Evolutionary conservation across 73 alveolate species (phyloP).

Genomic region (Tetrahymena malaccensis): DNA sequence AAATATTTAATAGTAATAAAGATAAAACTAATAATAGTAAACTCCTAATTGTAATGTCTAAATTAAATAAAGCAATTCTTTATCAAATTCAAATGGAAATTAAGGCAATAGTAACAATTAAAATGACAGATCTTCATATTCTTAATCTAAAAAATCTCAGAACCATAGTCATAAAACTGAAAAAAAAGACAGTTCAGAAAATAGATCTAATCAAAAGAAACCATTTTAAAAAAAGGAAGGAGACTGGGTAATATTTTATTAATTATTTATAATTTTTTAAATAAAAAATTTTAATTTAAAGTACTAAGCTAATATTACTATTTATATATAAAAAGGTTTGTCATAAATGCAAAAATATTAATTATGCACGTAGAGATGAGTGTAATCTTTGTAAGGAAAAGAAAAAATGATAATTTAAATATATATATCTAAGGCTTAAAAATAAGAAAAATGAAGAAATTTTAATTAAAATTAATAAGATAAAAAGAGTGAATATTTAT

Average conservation of each 20-base stretch:
- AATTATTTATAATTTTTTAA: not conserved
- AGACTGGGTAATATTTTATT: not conserved
- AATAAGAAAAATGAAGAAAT: not conserved
- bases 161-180: not conserved
- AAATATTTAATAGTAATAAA: not conserved
- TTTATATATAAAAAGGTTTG: not conserved
- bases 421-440: not conserved
- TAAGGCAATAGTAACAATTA: not conserved
- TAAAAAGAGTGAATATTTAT: no score
- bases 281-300: no score
- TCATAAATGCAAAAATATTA: not conserved
- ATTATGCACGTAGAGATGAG: not conserved
- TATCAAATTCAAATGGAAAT: not conserved
- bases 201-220: not conserved
- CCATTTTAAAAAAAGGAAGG: not conserved
- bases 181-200: not conserved
- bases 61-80: not conserved
- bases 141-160: not conserved
- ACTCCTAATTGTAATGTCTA: not conserved
- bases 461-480: no score
- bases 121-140: not conserved
- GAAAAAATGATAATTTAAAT: not conserved
- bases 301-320: no score
- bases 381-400: not conserved
- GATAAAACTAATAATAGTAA: not conserved